Conservation (phyloP, 768 basidiomycete species). For the Nevesoporus exiguus region DNA sequence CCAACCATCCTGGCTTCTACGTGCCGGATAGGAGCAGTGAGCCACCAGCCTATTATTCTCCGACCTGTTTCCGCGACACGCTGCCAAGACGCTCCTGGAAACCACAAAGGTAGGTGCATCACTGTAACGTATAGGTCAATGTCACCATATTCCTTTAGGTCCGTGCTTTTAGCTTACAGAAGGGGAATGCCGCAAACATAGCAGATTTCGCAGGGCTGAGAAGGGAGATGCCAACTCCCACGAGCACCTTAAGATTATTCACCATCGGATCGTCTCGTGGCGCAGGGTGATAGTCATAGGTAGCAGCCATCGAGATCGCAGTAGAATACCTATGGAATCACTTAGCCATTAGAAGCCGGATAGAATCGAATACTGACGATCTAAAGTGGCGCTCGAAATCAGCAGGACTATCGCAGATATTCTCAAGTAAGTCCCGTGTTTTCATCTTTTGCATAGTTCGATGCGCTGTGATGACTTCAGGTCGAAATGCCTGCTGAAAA, state of each 20-base stretch:
- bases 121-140: not conserved
- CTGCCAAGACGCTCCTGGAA: slow-evolving; percentile 5
- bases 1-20: slow-evolving; percentile 1
- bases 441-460: not conserved
- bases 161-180: not conserved
- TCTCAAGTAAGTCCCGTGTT: slow-evolving; percentile 1
- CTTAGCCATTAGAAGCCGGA: not conserved
- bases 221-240: not conserved
- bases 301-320: slow-evolving; percentile 10
- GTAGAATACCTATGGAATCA: not conserved
- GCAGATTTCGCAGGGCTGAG: not conserved
- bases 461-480: slow-evolving; percentile 1
- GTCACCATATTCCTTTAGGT: too few species aligned
- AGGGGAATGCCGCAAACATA: slow-evolving; percentile 6
- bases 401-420: slow-evolving; percentile 1
- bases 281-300: slow-evolving; percentile 8
- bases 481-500: slow-evolving; percentile 3
- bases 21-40: not conserved
- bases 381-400: slow-evolving; percentile 8
- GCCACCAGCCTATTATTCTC: slow-evolving; percentile 6
- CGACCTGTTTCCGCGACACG: not conserved
- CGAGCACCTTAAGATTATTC: slow-evolving; percentile 1
- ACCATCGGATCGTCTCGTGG: slow-evolving; percentile 11
- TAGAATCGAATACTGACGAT: not conserved
- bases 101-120: slow-evolving; percentile 6